phyloP scores from a whole-genome alignment of 352 stramenopile species.

The Phytophthora ramorum region DNA sequence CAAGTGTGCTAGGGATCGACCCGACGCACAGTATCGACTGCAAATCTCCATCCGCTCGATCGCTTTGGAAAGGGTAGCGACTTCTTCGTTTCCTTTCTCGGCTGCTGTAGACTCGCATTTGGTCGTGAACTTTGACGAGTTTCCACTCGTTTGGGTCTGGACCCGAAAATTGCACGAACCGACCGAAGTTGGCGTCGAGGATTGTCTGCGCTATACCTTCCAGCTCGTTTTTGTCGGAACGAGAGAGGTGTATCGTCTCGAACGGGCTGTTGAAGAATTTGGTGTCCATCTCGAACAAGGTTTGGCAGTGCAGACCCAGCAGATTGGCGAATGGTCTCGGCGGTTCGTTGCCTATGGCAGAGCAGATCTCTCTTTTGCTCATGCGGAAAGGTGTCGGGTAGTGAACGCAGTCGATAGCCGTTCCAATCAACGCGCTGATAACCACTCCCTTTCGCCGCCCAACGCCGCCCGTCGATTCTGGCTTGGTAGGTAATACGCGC shows the following conservation, averaged over 20 bases:
- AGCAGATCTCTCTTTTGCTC: background rate
- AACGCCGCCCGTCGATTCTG: too few species aligned
- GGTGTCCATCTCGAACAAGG: background rate
- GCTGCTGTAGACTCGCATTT: slow-evolving; percentile 5
- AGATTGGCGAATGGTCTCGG: background rate
- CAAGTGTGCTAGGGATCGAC: slow-evolving; percentile 23
- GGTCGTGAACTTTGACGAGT: slow-evolving; percentile 13
- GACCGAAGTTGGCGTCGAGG: slow-evolving; percentile 25
- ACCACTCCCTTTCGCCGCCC: too few species aligned
- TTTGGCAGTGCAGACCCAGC: background rate
- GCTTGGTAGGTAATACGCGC: too few species aligned
- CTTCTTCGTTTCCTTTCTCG: background rate
- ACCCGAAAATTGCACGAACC: slow-evolving; percentile 32
- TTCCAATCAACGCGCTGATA: too few species aligned
- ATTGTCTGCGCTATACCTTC: slow-evolving; percentile 20
- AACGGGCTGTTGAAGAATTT: slow-evolving; percentile 27
- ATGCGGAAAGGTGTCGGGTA: background rate
- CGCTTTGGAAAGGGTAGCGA: background rate
- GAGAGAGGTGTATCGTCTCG: slow-evolving; percentile 15
- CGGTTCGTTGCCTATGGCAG: background rate
- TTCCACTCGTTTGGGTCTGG: slow-evolving; percentile 16
- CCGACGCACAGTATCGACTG: slow-evolving; percentile 37
- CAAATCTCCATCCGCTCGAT: slow-evolving; percentile 9
- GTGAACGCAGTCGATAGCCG: too few species aligned
- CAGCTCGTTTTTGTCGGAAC: slow-evolving; percentile 15